phyloP scores from a whole-genome alignment of 352 stramenopile genomes.

The Phytophthora multivora region DNA sequence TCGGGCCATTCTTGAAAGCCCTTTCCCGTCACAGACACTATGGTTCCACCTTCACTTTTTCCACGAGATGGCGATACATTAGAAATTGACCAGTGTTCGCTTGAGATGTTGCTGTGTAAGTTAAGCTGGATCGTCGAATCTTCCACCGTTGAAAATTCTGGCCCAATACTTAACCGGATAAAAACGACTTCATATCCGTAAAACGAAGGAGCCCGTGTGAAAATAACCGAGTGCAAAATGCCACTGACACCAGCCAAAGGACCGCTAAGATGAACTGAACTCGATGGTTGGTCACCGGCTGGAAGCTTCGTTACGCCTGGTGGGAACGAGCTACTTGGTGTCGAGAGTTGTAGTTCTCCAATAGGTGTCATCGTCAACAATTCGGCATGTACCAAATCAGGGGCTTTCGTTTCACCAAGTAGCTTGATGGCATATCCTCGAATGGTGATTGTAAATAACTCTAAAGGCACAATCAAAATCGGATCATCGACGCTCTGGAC shows the following conservation, averaged over 20 bases:
- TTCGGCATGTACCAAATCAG: conserved; percentile 40
- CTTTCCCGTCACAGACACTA: conserved; percentile 41
- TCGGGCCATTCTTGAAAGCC: conserved; percentile 41
- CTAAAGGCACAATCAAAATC: conserved; percentile 35
- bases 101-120: conserved; percentile 37
- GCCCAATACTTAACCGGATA: conserved; percentile 47
- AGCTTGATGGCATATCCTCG: conserved; percentile 51
- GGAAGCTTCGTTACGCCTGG: conserved; percentile 32
- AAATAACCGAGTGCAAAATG: conserved; percentile 52
- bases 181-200: conserved; percentile 70
- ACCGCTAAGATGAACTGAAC: conserved; percentile 44
- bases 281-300: conserved; percentile 26
- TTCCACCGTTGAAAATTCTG: conserved; percentile 50
- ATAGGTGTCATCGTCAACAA: conserved; percentile 55
- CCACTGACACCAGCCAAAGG: conserved; percentile 32
- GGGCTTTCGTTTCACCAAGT: conserved; percentile 18
- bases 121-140: conserved; percentile 49
- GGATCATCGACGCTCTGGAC: conserved; percentile 57
- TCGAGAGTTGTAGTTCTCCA: conserved; percentile 51
- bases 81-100: conserved; percentile 28
- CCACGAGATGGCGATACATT: conserved; percentile 39
- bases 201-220: conserved; percentile 52
- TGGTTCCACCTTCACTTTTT: conserved; percentile 45
- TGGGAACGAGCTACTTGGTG: conserved; percentile 19
- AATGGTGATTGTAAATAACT: conserved; percentile 41